Base-by-base conservation (phyloP, 2,329 filamentous ascomycete species). In the Verticillium alfalfae region DNA sequence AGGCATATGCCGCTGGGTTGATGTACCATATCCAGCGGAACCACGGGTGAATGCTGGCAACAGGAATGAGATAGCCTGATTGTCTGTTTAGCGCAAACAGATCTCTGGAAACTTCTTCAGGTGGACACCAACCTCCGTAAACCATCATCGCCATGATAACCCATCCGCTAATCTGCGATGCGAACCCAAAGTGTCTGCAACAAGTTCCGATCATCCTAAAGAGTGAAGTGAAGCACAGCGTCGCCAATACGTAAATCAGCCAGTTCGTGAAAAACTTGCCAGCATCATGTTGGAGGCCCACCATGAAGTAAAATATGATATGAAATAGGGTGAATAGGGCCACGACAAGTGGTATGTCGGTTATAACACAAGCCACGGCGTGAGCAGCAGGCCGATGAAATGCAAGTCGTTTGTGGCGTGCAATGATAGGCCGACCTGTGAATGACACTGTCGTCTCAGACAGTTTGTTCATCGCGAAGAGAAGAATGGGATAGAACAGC, bases 391-490 rank as follows among this genome's bases (percentile, higher is more conserved):
- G 84, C 0, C 83, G 77, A 68, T 84, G 84, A 62, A 82, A 81
- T 36, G 79, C 80, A 56, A 81, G 82, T 58, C 78, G 76, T 36
- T 73, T 73, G 58, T 83, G 81, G 2, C 79, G 73, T 13, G 73
- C 73, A 16, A 79, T 73, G 18, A 95, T 87, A 0, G 81, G 81
- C 61, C 91, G 82, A 5, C 91, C 88, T 58, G 84, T 84, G 9
- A 94, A 88, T 55, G 90, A 90, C 65, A 88, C 89, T 83, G 91
- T 92, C 60, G 93, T 80, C 72, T 96, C 91, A 0, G 88, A 86
- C 57, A 96, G 77, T 63, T 93, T 90, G 5, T 95, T 80, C 85
- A 90, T 73, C 0, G 79, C 75, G 57, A 82, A 76, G 67, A 86
- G 84, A n/a, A 87, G 63, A 4, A 84, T 74, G 2, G 81, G 71